Percentiles rank a stretch among this genome's conserved stretches.
These are phyloP conservation scores for Centrapalus pauciflorus DNA, from an alignment of 129 eudicot genomes.

Conservation along the genomic window DNA sequence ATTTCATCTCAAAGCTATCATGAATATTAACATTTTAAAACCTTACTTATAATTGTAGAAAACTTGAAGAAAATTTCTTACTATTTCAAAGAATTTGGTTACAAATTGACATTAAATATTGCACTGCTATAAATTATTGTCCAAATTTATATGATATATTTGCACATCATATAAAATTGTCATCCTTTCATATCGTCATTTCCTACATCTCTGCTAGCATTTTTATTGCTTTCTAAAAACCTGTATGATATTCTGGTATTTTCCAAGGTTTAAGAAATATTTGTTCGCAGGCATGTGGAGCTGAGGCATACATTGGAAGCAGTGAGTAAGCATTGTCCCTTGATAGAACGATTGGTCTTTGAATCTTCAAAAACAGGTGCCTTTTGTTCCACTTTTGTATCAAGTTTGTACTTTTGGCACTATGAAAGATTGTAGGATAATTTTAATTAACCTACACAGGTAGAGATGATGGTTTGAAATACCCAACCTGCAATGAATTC, in stretches of 20 bases:
- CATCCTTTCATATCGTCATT: slow-evolving; percentile 4
- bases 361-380: too few relatives aligned
- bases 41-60: background rate
- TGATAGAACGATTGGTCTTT: too few relatives aligned
- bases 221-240: background rate
- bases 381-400: too few relatives aligned
- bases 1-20: background rate
- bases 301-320: slow-evolving; percentile 55
- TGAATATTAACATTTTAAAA: background rate
- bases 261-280: background rate
- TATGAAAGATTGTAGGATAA: background rate
- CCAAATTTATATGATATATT: background rate
- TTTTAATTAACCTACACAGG: too few relatives aligned
- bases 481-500: slow-evolving; percentile 51
- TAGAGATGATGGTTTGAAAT: slow-evolving; percentile 51
- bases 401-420: too few relatives aligned
- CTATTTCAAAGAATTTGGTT: background rate
- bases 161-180: background rate
- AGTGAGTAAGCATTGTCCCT: slow-evolving; percentile 47
- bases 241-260: background rate
- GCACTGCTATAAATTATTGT: background rate
- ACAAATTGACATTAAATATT: background rate
- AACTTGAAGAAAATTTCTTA: background rate
- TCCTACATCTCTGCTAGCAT: background rate
- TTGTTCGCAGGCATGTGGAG: slow-evolving; percentile 46